Evolutionary conservation across 139 green algal species (phyloP).

Genomic region (Picochlorum sp.): DNA sequence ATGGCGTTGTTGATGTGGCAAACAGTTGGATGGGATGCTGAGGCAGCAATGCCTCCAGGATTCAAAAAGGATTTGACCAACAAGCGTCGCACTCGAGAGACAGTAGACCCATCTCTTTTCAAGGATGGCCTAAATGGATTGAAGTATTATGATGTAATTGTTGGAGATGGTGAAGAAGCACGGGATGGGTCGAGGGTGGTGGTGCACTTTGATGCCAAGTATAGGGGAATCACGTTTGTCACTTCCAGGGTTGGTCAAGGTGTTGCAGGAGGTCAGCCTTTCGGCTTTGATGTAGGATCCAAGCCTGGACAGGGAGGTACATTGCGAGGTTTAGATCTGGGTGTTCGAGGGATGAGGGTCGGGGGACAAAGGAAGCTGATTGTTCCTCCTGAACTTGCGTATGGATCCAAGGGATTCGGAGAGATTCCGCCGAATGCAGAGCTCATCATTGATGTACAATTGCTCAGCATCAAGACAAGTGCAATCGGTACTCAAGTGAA

Average conservation of each 20-base stretch:
- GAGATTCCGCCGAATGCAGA: constrained; percentile 71
- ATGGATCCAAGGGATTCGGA: constrained; percentile 53
- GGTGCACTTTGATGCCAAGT: constrained; percentile 70
- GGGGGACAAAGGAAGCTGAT: constrained; percentile 63
- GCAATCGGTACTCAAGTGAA: constrained; percentile 48
- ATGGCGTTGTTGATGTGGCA: not conserved
- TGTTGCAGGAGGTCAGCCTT: constrained; percentile 66
- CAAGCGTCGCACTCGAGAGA: constrained; percentile 40
- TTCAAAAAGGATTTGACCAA: constrained; percentile 40
- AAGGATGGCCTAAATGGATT: constrained; percentile 50
- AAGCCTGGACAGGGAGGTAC: constrained; percentile 41
- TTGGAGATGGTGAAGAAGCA: constrained; percentile 41
- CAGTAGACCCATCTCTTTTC: constrained; percentile 32
- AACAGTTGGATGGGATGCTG: not conserved
- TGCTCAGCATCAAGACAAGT: constrained; percentile 66
- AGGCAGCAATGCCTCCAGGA: constrained; percentile 3
- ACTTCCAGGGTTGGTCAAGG: constrained; percentile 68
- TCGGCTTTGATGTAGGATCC: constrained; percentile 82
- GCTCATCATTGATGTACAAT: constrained; percentile 61
- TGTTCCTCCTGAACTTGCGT: constrained; percentile 66
- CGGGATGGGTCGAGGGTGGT: constrained; percentile 51
- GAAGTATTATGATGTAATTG: constrained; percentile 61
- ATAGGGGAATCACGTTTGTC: constrained; percentile 57
- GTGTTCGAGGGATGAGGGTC: constrained; percentile 74
- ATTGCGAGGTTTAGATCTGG: constrained; percentile 66